Evolutionary conservation across 768 basidiomycete species (phyloP).

Genomic region (Xanthoconium stramineum): DNA sequence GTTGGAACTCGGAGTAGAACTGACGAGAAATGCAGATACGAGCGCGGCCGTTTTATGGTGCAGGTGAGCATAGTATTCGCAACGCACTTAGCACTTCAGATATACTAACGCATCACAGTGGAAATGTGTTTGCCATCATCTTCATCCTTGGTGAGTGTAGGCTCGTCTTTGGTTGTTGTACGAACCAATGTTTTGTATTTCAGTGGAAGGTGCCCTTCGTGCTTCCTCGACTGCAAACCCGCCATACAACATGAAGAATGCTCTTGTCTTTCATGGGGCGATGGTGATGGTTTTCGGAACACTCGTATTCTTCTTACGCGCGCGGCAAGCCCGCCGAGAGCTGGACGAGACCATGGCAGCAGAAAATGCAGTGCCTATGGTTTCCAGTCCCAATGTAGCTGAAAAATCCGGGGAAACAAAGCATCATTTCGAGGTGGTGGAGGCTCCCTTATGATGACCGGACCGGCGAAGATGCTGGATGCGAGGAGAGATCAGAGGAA

Average conservation of each 20-base stretch:
- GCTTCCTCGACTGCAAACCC: slow-evolving; percentile 57
- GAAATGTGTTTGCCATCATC: slow-evolving; percentile 62
- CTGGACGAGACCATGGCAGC: slow-evolving; percentile 53
- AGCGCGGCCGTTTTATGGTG: slow-evolving; percentile 79
- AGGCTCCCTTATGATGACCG: neutral
- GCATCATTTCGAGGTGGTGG: neutral
- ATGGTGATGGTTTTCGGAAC: slow-evolving; percentile 40
- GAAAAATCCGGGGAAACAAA: neutral
- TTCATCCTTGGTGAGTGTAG: slow-evolving; percentile 55
- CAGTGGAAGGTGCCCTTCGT: slow-evolving; percentile 69
- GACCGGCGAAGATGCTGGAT: neutral
- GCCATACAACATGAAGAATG: slow-evolving; percentile 68
- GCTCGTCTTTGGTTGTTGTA: neutral
- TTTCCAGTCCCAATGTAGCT: neutral
- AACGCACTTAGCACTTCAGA: neutral
- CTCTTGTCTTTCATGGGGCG: slow-evolving; percentile 64
- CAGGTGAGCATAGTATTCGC: slow-evolving; percentile 41
- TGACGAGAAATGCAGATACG: slow-evolving; percentile 75
- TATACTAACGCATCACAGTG: slow-evolving; percentile 36
- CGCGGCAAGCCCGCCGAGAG: slow-evolving; percentile 60
- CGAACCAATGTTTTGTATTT: neutral
- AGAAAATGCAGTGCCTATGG: neutral
- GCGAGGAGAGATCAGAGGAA: neutral
- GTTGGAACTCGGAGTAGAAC: slow-evolving; percentile 75
- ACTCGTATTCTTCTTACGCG: slow-evolving; percentile 51